Conservation (phyloP, 352 stramenopile genomes). For the Phytophthora cajani region DNA sequence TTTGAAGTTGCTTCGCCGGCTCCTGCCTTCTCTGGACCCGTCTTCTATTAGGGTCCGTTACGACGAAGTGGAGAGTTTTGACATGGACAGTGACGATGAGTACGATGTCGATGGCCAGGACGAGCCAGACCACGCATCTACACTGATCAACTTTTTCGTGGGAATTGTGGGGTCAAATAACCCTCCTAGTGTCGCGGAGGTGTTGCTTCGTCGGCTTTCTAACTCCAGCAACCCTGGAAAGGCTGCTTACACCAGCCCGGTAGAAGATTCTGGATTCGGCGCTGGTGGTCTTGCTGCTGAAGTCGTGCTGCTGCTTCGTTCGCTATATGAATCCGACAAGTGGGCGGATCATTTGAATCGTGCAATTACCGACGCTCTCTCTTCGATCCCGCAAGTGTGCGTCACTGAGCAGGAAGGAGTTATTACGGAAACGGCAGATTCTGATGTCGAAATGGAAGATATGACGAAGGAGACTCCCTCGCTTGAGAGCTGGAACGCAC, state of each 20-base stretch:
- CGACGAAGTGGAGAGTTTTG: slow-evolving; percentile 75
- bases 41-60: slow-evolving; percentile 64
- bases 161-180: slow-evolving; percentile 73
- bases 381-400: slow-evolving; percentile 51
- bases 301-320: slow-evolving; percentile 83
- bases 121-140: slow-evolving; percentile 60
- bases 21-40: slow-evolving; percentile 80
- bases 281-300: slow-evolving; percentile 63
- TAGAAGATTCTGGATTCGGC: slow-evolving; percentile 42
- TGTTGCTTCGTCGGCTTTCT: slow-evolving; percentile 50
- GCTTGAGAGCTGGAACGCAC: slow-evolving; percentile 55
- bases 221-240: slow-evolving; percentile 10
- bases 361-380: slow-evolving; percentile 63
- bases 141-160: slow-evolving; percentile 83
- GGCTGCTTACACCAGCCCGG: background rate
- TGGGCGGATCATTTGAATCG: slow-evolving; percentile 75
- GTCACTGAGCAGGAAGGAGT: slow-evolving; percentile 40
- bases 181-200: slow-evolving; percentile 71
- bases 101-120: slow-evolving; percentile 62
- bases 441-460: slow-evolving; percentile 89
- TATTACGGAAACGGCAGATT: slow-evolving; percentile 42
- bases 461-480: slow-evolving; percentile 65
- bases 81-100: slow-evolving; percentile 88
- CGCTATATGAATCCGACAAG: slow-evolving; percentile 78
- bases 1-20: slow-evolving; percentile 80